These are phyloP conservation scores for Ceratocystis colombiana DNA, from an alignment of 2,329 filamentous ascomycete species.

Conservation along the genomic window DNA sequence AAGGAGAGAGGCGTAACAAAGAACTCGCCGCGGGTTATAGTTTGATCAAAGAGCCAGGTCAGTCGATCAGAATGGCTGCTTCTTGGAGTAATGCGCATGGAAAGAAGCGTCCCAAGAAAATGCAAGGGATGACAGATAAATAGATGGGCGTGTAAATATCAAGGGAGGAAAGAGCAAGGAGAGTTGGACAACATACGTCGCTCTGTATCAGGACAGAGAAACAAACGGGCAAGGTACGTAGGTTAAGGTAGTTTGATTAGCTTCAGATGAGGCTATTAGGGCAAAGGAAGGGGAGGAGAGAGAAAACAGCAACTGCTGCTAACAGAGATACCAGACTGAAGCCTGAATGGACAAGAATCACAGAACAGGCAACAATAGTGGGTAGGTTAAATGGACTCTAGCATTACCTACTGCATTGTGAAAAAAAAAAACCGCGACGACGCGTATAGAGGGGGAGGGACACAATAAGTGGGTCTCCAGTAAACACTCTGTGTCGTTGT, in stretches of 20 bases:
- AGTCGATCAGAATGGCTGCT: slow-evolving; percentile 12
- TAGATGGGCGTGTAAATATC: neutral
- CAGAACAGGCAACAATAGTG: neutral
- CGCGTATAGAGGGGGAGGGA: slow-evolving; percentile 1
- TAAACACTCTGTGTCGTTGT: neutral
- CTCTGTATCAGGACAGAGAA: neutral
- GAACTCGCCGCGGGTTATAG: neutral
- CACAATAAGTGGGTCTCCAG: neutral
- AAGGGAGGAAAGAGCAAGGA: neutral
- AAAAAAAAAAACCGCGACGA: neutral
- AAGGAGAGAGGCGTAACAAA: slow-evolving; percentile 2
- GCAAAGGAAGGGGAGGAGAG: neutral
- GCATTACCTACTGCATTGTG: neutral
- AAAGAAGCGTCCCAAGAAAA: neutral
- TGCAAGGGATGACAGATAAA: neutral
- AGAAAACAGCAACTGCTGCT: neutral
- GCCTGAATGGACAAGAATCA: neutral
- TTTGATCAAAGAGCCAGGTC: slow-evolving; percentile 17
- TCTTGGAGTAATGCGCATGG: slow-evolving; percentile 13
- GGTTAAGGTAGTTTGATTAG: neutral
- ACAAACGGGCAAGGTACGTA: neutral
- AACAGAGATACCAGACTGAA: neutral
- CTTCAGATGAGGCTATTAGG: neutral
- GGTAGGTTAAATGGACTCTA: neutral
- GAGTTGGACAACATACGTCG: no score